Conservation (phyloP, 2,329 filamentous ascomycete species). For the Aspergillus pseudoterreus region DNA sequence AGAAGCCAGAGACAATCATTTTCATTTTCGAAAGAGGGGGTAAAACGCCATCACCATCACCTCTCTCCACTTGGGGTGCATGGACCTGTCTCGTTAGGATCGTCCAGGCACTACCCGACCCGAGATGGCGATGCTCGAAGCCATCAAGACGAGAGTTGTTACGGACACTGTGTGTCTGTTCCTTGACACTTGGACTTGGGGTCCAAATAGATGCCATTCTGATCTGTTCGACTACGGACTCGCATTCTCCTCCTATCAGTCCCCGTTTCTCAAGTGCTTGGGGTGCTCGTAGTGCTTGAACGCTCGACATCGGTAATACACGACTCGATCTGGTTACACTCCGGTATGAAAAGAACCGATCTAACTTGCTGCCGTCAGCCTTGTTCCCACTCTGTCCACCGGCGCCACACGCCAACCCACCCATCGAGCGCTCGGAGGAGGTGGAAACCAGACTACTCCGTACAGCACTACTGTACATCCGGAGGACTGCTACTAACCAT, state of each 20-base stretch:
- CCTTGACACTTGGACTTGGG: too few species aligned
- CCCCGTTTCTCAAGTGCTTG: neutral
- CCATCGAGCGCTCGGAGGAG: neutral
- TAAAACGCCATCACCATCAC: neutral
- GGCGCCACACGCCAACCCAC: slow-evolving; percentile 19
- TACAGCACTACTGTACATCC: too few species aligned
- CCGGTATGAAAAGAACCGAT: slow-evolving; percentile 18
- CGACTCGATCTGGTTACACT: slow-evolving; percentile 22
- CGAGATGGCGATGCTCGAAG: neutral
- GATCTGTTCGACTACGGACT: too few species aligned
- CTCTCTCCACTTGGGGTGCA: neutral
- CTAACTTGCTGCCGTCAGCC: slow-evolving; percentile 26
- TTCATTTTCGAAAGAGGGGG: neutral
- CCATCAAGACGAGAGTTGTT: too few species aligned
- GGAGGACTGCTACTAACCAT: too few species aligned
- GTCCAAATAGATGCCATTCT: too few species aligned
- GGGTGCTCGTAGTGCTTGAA: neutral
- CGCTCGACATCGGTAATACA: slow-evolving; percentile 4
- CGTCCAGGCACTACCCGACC: neutral
- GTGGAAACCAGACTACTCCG: neutral
- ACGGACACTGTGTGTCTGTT: too few species aligned
- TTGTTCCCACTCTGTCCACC: slow-evolving; percentile 19
- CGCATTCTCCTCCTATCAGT: neutral
- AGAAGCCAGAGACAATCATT: neutral
- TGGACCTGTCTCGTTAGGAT: neutral